Evolutionary conservation across 2,329 filamentous ascomycete species (phyloP).

Genomic region (Colletotrichum liriopes): DNA sequence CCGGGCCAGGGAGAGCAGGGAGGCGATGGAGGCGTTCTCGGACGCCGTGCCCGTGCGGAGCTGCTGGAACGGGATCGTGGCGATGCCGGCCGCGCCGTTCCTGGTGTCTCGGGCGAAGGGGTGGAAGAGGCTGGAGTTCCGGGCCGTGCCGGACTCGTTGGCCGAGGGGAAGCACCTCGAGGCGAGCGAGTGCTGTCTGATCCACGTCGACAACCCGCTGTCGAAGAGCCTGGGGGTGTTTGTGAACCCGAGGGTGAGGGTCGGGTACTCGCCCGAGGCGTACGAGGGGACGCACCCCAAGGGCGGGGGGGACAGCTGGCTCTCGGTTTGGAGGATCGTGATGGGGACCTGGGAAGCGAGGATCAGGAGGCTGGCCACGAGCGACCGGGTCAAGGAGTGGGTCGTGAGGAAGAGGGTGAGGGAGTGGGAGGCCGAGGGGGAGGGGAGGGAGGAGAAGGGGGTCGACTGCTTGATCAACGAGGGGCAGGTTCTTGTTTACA

Average conservation of each 20-base stretch:
- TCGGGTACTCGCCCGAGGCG: slow-evolving; percentile 72
- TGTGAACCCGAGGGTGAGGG: slow-evolving; percentile 79
- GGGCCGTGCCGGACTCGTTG: slow-evolving; percentile 75
- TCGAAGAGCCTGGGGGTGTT: slow-evolving; percentile 70
- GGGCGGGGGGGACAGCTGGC: slow-evolving; percentile 56
- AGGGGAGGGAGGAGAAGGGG: slow-evolving; percentile 60
- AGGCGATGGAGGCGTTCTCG: slow-evolving; percentile 65
- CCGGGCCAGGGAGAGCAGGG: slow-evolving; percentile 63
- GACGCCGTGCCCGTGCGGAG: slow-evolving; percentile 62
- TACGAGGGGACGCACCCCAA: slow-evolving; percentile 65
- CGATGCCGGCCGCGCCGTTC: slow-evolving; percentile 71
- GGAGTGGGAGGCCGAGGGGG: slow-evolving; percentile 56
- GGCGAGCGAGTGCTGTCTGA: slow-evolving; percentile 85
- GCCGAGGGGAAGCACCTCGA: slow-evolving; percentile 74
- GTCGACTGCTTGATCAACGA: slow-evolving; percentile 71
- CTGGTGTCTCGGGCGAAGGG: slow-evolving; percentile 52
- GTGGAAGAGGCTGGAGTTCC: slow-evolving; percentile 67
- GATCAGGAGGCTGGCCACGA: slow-evolving; percentile 60
- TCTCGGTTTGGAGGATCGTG: slow-evolving; percentile 64
- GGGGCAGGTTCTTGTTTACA: slow-evolving; percentile 72
- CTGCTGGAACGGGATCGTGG: slow-evolving; percentile 65
- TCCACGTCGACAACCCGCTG: slow-evolving; percentile 80
- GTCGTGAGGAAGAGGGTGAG: slow-evolving; percentile 56
- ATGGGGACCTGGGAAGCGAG: slow-evolving; percentile 73
- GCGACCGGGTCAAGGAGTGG: slow-evolving; percentile 47